phyloP scores from a whole-genome alignment of 495 filamentous ascomycete species.

The Xylaria cubensis region DNA sequence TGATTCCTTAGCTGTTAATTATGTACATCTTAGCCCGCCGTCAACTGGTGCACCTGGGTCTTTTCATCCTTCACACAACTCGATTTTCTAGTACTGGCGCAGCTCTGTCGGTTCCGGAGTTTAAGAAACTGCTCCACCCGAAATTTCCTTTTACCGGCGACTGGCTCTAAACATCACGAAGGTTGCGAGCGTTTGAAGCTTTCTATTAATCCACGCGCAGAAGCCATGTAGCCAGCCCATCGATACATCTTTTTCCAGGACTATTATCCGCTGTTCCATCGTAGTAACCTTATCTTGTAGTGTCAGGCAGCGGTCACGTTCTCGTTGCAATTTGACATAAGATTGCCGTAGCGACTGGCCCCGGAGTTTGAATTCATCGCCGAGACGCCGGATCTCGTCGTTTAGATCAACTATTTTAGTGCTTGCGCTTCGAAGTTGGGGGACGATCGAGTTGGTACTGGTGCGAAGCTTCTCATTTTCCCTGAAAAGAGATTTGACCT shows the following conservation, averaged over 20 bases:
- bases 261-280: not conserved
- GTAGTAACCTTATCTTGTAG: not conserved
- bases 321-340: not conserved
- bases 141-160: not conserved
- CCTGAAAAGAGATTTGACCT: not conserved
- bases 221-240: not conserved
- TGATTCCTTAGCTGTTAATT: not conserved
- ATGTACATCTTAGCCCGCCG: not conserved
- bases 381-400: not conserved
- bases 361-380: not conserved
- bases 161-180: not conserved
- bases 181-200: not conserved
- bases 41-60: not conserved
- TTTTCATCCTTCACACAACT: not conserved
- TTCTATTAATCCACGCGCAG: not conserved
- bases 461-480: not conserved
- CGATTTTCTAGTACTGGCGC: not conserved
- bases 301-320: not conserved
- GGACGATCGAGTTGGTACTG: not conserved
- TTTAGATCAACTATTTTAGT: not conserved
- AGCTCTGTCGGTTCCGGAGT: not conserved
- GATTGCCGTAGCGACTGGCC: not conserved
- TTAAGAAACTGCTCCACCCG: not conserved
- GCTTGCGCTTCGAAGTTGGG: not conserved
- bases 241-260: not conserved